Evolutionary conservation across 441 rosid species (phyloP).

Genomic region (Gossypium davidsonii): DNA sequence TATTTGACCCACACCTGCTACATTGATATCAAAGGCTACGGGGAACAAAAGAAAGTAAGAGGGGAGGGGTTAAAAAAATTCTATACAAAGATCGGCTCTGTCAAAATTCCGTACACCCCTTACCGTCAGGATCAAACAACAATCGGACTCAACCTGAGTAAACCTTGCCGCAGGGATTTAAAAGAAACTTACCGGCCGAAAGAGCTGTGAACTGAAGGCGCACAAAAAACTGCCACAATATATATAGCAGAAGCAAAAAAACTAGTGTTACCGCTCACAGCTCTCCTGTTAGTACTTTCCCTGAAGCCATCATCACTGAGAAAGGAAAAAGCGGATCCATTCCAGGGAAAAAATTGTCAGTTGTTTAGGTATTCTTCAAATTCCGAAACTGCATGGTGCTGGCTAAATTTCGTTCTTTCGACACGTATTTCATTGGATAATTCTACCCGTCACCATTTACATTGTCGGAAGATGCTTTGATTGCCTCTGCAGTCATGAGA

Average conservation of each 20-base stretch:
- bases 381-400: slow-evolving; percentile 11
- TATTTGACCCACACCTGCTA: slow-evolving; percentile 20
- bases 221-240: slow-evolving; percentile 21
- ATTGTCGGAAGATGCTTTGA: slow-evolving; percentile 48
- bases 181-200: slow-evolving; percentile 12
- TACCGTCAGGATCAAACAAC: slow-evolving; percentile 28
- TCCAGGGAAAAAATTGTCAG: slow-evolving; percentile 14
- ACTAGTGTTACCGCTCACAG: slow-evolving; percentile 3
- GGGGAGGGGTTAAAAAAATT: slow-evolving; percentile 13
- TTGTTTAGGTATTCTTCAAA: background rate
- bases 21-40: slow-evolving; percentile 18
- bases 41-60: background rate
- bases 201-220: slow-evolving; percentile 17
- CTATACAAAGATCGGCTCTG: slow-evolving; percentile 44
- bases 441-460: slow-evolving; percentile 6
- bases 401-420: slow-evolving; percentile 14
- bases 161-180: slow-evolving; percentile 24
- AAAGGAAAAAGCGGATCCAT: slow-evolving; percentile 13
- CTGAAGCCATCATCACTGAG: background rate
- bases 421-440: slow-evolving; percentile 2
- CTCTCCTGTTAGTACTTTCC: slow-evolving; percentile 15
- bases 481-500: slow-evolving; percentile 80
- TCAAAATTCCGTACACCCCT: slow-evolving; percentile 41
- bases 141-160: slow-evolving; percentile 13
- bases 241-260: slow-evolving; percentile 26